Evolutionary conservation across 192 early-diverging fungal species (phyloP).

Genomic region (Coemansia sp.): DNA sequence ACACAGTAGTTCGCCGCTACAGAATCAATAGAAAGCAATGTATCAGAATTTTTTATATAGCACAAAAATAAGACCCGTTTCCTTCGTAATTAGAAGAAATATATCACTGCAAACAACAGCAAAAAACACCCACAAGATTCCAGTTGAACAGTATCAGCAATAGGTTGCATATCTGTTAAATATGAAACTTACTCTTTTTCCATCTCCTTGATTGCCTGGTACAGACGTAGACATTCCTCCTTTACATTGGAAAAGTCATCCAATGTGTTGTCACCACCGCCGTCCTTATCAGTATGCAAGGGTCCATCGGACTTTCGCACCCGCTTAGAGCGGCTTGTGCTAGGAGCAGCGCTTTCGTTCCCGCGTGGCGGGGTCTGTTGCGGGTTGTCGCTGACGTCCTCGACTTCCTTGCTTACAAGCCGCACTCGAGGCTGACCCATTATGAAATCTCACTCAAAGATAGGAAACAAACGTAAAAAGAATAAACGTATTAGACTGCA

Average conservation of each 20-base stretch:
- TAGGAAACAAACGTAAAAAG: background rate
- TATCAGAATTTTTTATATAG: background rate
- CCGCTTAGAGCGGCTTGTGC: conserved; percentile 27
- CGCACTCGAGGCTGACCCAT: conserved; percentile 55
- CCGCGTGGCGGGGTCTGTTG: conserved; percentile 9
- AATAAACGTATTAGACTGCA: background rate
- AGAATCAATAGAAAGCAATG: conserved; percentile 12
- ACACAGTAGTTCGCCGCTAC: conserved; percentile 48
- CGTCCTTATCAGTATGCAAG: conserved; percentile 10
- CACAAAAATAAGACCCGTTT: too few relatives aligned
- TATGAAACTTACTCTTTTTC: conserved; percentile 44
- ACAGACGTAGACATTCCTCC: conserved; percentile 46
- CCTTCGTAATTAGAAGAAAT: background rate
- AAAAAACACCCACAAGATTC: background rate
- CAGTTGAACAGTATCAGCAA: background rate
- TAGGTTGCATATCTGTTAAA: background rate
- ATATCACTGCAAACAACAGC: background rate
- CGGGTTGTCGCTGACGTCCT: conserved; percentile 21
- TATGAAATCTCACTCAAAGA: background rate
- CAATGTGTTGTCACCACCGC: conserved; percentile 1
- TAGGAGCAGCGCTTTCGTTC: conserved; percentile 1
- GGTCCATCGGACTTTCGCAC: conserved; percentile 28
- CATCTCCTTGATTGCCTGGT: conserved; percentile 48
- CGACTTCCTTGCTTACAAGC: conserved; percentile 34
- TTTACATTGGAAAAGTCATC: conserved; percentile 17